phyloP scores from a whole-genome alignment of 1,284 basidiomycete genomes.

The Cystobasidium sp. region DNA sequence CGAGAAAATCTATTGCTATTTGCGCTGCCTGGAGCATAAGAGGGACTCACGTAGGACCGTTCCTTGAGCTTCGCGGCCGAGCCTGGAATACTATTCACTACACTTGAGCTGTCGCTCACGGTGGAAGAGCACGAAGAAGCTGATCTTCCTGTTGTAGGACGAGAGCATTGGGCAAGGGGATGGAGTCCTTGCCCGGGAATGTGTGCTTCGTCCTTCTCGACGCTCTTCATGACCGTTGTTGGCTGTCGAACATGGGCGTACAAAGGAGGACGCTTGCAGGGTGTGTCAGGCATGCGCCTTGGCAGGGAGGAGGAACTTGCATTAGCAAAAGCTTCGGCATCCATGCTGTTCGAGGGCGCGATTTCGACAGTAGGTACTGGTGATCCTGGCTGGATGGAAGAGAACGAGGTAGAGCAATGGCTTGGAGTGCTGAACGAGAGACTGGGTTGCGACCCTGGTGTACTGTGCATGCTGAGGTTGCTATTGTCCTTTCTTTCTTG shows the following conservation, averaged over 20 bases:
- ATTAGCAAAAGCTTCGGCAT: background rate
- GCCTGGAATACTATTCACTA: slow-evolving; percentile 39
- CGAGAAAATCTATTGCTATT: background rate
- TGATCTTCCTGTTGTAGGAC: slow-evolving; percentile 9
- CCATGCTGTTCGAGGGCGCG: slow-evolving; percentile 13
- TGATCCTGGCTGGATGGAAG: slow-evolving; percentile 6
- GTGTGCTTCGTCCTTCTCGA: slow-evolving; percentile 1
- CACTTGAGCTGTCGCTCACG: slow-evolving; percentile 39
- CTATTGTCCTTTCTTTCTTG: slow-evolving; percentile 4
- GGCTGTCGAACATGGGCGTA: slow-evolving; percentile 26
- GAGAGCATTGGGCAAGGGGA: slow-evolving; percentile 28
- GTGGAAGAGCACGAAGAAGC: slow-evolving; percentile 34
- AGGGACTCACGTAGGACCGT: slow-evolving; percentile 8
- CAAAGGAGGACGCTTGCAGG: slow-evolving; percentile 50
- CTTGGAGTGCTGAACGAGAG: slow-evolving; percentile 24
- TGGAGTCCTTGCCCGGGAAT: slow-evolving; percentile 14
- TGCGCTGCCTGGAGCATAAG: background rate
- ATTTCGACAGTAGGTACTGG: slow-evolving; percentile 22
- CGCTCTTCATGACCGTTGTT: background rate
- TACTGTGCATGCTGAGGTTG: slow-evolving; percentile 2
- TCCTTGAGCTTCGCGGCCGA: slow-evolving; percentile 19
- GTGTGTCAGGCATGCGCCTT: slow-evolving; percentile 58
- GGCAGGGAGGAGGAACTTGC: background rate
- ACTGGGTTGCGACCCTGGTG: slow-evolving; percentile 9
- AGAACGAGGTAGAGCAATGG: slow-evolving; percentile 6